phyloP scores from a whole-genome alignment of 768 basidiomycete species.

The Lentinula sp. region DNA sequence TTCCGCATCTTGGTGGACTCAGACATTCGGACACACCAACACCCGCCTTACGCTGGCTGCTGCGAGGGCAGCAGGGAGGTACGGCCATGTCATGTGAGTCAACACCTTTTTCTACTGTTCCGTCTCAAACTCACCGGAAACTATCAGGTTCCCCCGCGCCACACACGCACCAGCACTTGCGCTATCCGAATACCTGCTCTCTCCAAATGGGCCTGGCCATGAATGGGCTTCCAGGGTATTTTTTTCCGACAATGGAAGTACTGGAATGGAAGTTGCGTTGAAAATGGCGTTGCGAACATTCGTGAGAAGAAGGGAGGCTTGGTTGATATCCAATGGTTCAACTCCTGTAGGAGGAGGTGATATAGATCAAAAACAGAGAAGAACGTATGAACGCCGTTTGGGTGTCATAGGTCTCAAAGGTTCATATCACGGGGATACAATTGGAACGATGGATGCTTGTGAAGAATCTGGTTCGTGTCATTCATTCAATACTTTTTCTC shows the following conservation, averaged over 20 bases:
- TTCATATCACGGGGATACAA: slow-evolving; percentile 97
- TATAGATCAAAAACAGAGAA: slow-evolving; percentile 14
- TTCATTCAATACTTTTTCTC: not conserved
- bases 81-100: slow-evolving; percentile 81
- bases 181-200: slow-evolving; percentile 67
- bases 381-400: slow-evolving; percentile 39
- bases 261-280: slow-evolving; percentile 94
- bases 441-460: slow-evolving; percentile 94
- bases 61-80: slow-evolving; percentile 84
- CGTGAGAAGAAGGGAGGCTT: slow-evolving; percentile 28
- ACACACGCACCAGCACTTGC: slow-evolving; percentile 80
- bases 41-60: slow-evolving; percentile 79
- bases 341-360: not conserved
- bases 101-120: slow-evolving; percentile 8
- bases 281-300: slow-evolving; percentile 91
- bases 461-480: slow-evolving; percentile 46
- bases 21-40: slow-evolving; percentile 80
- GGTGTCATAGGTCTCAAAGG: slow-evolving; percentile 85
- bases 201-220: slow-evolving; percentile 70
- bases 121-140: not conserved
- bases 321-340: not conserved
- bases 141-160: slow-evolving; percentile 64
- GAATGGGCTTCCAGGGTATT: slow-evolving; percentile 92
- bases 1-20: slow-evolving; percentile 99
- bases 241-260: slow-evolving; percentile 93